These are phyloP conservation scores for Cutaneotrichosporon spelunceum DNA, from an alignment of 1,284 basidiomycete species.

Conservation along the genomic window DNA sequence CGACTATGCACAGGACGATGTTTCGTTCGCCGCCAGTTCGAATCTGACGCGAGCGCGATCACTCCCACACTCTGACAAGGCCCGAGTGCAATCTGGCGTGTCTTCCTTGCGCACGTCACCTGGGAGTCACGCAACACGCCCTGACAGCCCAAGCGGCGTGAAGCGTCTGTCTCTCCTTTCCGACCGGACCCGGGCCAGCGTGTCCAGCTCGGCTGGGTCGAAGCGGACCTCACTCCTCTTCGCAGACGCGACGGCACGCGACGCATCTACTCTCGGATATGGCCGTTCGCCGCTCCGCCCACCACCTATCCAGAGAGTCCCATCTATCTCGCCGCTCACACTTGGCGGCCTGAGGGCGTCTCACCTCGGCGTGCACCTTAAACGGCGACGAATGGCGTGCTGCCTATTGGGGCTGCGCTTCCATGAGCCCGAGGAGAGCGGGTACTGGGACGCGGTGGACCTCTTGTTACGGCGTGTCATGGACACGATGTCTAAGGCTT, in stretches of 20 bases:
- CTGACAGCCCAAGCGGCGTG: conserved; percentile 7
- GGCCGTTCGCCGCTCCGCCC: conserved; percentile 6
- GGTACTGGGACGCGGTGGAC: conserved; percentile 37
- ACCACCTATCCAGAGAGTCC: conserved; percentile 9
- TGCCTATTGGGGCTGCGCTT: conserved; percentile 44
- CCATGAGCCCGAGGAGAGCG: conserved; percentile 14
- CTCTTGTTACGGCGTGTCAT: conserved; percentile 23
- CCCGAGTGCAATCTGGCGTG: conserved; percentile 3
- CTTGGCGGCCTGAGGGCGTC: conserved; percentile 40
- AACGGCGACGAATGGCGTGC: conserved; percentile 40
- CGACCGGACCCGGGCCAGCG: background rate
- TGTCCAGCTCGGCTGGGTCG: background rate
- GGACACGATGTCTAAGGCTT: conserved; percentile 24
- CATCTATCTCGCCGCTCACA: conserved; percentile 39
- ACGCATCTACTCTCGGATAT: background rate
- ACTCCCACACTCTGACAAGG: conserved; percentile 13
- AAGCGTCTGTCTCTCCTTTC: conserved; percentile 14
- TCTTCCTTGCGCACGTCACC: conserved; percentile 5
- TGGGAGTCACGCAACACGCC: background rate
- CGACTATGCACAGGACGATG: conserved; percentile 14
- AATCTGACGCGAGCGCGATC: conserved; percentile 18
- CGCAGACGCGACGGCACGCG: background rate
- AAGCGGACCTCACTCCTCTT: conserved; percentile 15
- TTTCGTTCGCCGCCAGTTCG: conserved; percentile 8
- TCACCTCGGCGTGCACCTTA: conserved; percentile 41